These are phyloP conservation scores for Paraconiothyrium sp. DNA, from an alignment of 2,329 filamentous ascomycete species.

Conservation along the genomic window DNA sequence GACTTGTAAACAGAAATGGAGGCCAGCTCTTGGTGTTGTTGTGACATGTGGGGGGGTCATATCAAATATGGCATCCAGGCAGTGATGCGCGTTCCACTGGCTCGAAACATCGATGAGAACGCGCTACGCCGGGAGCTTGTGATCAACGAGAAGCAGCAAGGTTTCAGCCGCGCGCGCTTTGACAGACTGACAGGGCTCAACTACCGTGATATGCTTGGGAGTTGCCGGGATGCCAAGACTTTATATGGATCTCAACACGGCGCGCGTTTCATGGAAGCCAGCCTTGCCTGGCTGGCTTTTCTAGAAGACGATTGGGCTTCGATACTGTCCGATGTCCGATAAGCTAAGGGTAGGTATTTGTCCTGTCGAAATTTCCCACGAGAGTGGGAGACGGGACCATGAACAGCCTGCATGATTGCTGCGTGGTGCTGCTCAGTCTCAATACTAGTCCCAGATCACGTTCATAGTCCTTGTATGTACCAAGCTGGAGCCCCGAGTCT, in stretches of 20 bases:
- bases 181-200: slow-evolving; percentile 19
- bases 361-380: background rate
- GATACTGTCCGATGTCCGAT: background rate
- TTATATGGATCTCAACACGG: slow-evolving; percentile 16
- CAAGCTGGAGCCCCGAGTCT: background rate
- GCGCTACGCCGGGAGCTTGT: slow-evolving; percentile 16
- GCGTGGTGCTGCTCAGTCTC: background rate
- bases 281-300: slow-evolving; percentile 5
- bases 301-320: background rate
- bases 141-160: slow-evolving; percentile 10
- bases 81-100: slow-evolving; percentile 18
- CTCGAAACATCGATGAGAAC: slow-evolving; percentile 29
- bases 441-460: background rate
- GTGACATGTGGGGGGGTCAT: slow-evolving; percentile 7
- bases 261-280: slow-evolving; percentile 23
- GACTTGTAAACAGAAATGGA: slow-evolving; percentile 9
- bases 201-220: slow-evolving; percentile 17
- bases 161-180: slow-evolving; percentile 21
- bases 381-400: background rate
- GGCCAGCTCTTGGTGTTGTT: slow-evolving; percentile 25
- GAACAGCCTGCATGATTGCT: background rate
- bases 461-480: background rate
- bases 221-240: slow-evolving; percentile 19
- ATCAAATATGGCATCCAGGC: slow-evolving; percentile 26
- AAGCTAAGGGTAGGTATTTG: background rate